Conservation (phyloP, 768 basidiomycete genomes). For the Pisolithus sp. region DNA sequence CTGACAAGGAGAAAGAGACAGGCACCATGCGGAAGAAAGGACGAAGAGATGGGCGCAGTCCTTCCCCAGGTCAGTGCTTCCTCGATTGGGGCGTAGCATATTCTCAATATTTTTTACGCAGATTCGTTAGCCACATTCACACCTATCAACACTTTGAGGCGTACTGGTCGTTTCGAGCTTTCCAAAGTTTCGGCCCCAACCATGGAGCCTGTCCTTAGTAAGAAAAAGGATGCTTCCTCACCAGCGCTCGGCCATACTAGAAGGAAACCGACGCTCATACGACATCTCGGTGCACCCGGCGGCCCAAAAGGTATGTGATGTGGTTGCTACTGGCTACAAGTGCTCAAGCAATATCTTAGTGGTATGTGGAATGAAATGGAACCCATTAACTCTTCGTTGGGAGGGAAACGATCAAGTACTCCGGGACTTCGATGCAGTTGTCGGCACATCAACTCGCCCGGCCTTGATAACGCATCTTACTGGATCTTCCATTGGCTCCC, state of each 20-base stretch:
- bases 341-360: slow-evolving; percentile 42
- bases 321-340: slow-evolving; percentile 1
- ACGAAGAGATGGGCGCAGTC: slow-evolving; percentile 38
- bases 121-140: slow-evolving; percentile 26
- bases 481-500: slow-evolving; percentile 80
- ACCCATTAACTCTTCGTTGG: slow-evolving; percentile 85
- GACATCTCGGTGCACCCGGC: slow-evolving; percentile 63
- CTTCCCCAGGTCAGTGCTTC: slow-evolving; percentile 33
- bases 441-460: slow-evolving; percentile 80
- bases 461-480: slow-evolving; percentile 94
- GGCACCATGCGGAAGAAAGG: slow-evolving; percentile 54
- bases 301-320: slow-evolving; percentile 64
- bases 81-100: neutral
- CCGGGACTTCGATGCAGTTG: slow-evolving; percentile 79
- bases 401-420: slow-evolving; percentile 94
- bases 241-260: slow-evolving; percentile 41
- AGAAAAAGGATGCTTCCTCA: slow-evolving; percentile 47
- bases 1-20: slow-evolving; percentile 41
- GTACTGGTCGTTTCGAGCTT: slow-evolving; percentile 52
- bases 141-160: slow-evolving; percentile 50
- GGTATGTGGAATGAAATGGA: slow-evolving; percentile 97
- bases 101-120: slow-evolving; percentile 2
- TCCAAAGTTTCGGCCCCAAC: slow-evolving; percentile 28
- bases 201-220: slow-evolving; percentile 39
- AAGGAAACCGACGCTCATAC: slow-evolving; percentile 83